Base-by-base conservation (phyloP, 164 flowering plant species). In the Platanus orientalis region DNA sequence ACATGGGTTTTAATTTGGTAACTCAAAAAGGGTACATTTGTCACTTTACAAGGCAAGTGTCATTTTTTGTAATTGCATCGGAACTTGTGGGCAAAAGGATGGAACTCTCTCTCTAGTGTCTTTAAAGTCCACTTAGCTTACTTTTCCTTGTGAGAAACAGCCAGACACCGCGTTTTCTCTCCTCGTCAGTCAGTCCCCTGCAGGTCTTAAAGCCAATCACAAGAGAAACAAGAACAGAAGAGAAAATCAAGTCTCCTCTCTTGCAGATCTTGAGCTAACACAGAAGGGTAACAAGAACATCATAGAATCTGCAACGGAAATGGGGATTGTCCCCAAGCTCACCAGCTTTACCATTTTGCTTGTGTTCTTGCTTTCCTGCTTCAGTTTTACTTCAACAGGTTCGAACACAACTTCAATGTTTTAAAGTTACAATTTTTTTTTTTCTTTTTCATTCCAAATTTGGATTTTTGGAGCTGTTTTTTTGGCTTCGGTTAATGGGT, bases 351-450 rank as follows among this genome's bases (percentile, higher is more conserved):
- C 68, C 61, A 65, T 73, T 69, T 44, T 69, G 40, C 28, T 69
- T 16, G 49, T 62, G 59, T 17, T 69, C 21, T 52, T 73, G 52
- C 56, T 65, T 61, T 69, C 60, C 54, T 69, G 73, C 64, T 62
- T 53, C 42, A 69, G 71, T 62, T 61, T 69, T 25, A 65, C 57
- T n/a, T 62, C 70, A 47, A 62, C 72, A 60, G 76, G 76, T 73
- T 51, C 42, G 68, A 36, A 6, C 9, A 11, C 58, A 58, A 50
- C 4, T 17, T 62, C 17, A 13, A 19, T 36, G 24, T 17, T 25
- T 6, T 34, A 17, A 3, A 12, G 1, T 0, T 36, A 25, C 28
- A 10, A 4, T 58, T 5, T 14, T 3, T 2, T 2, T 39, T 58
- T 24, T 14, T 1, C 7, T 21, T 29, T 14, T 60, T 27, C 17